A percentile compares a stretch with the other conserved stretches of the same genome.
These are phyloP conservation scores for Sarcomyxa edulis DNA, from an alignment of 768 basidiomycete species.

Conservation along the genomic window DNA sequence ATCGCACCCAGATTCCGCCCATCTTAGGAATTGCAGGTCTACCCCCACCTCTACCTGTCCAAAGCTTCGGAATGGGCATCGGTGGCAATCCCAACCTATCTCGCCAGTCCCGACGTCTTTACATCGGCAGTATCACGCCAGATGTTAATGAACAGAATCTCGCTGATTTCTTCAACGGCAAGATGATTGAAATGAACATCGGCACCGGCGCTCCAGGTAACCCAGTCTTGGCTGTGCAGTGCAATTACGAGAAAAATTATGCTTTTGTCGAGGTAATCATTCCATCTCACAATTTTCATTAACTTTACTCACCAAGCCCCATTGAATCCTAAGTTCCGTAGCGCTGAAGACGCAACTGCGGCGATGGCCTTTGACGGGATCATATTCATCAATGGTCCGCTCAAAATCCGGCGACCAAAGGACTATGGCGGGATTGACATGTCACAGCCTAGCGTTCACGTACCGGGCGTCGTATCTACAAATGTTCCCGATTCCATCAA, in stretches of 20 bases:
- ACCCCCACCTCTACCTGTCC: slow-evolving; percentile 78
- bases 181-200: slow-evolving; percentile 91
- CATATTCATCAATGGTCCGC: slow-evolving; percentile 90
- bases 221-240: slow-evolving; percentile 89
- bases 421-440: slow-evolving; percentile 87
- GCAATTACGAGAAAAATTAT: slow-evolving; percentile 98
- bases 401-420: slow-evolving; percentile 96
- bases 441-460: slow-evolving; percentile 62
- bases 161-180: slow-evolving; percentile 90
- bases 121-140: slow-evolving; percentile 94
- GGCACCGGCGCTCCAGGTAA: slow-evolving; percentile 83
- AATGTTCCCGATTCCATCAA: slow-evolving; percentile 97
- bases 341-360: slow-evolving; percentile 91
- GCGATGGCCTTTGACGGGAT: slow-evolving; percentile 98
- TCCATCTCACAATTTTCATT: slow-evolving; percentile 1
- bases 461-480: slow-evolving; percentile 93
- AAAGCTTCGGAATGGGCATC: slow-evolving; percentile 82
- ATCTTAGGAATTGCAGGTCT: slow-evolving; percentile 79
- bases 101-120: slow-evolving; percentile 90
- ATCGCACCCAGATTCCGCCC: slow-evolving; percentile 81
- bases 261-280: slow-evolving; percentile 88
- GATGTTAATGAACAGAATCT: slow-evolving; percentile 92
- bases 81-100: slow-evolving; percentile 85
- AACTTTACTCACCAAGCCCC: slow-evolving; percentile 7
- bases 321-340: slow-evolving; percentile 73